Percentiles rank a stretch among this genome's conserved stretches.
These are phyloP conservation scores for Steccherinum ochraceum DNA, from an alignment of 768 basidiomycete genomes.

Conservation along the genomic window DNA sequence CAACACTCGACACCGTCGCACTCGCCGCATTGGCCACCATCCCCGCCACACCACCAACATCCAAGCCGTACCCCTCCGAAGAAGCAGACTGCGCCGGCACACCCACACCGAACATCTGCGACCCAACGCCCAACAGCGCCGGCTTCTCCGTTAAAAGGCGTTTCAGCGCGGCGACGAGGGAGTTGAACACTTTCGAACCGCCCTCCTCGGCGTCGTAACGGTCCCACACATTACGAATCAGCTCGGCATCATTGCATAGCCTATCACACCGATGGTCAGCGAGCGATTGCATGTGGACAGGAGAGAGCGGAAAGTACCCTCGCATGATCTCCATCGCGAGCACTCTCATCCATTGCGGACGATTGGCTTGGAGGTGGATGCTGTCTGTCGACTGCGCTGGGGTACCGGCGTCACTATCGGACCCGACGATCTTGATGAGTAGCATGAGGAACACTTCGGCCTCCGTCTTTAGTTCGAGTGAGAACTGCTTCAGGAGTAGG, in stretches of 20 bases:
- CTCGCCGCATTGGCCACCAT: slow-evolving; percentile 81
- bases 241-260: slow-evolving; percentile 72
- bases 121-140: slow-evolving; percentile 65
- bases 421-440: slow-evolving; percentile 56
- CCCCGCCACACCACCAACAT: slow-evolving; percentile 67
- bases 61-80: slow-evolving; percentile 43
- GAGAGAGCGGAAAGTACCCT: slow-evolving; percentile 47
- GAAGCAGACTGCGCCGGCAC: slow-evolving; percentile 34
- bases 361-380: slow-evolving; percentile 16
- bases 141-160: slow-evolving; percentile 88
- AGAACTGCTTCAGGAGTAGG: slow-evolving; percentile 88
- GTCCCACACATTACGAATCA: slow-evolving; percentile 75
- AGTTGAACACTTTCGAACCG: slow-evolving; percentile 66
- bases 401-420: slow-evolving; percentile 34
- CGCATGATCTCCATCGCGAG: slow-evolving; percentile 90
- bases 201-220: slow-evolving; percentile 59
- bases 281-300: neutral
- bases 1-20: slow-evolving; percentile 78
- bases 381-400: slow-evolving; percentile 15
- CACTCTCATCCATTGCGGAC: slow-evolving; percentile 84
- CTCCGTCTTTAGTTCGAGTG: slow-evolving; percentile 71
- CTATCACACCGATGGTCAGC: slow-evolving; percentile 32
- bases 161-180: slow-evolving; percentile 78
- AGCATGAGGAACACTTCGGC: slow-evolving; percentile 81
- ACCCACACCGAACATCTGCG: slow-evolving; percentile 81